Evolutionary conservation across 1,139 yeast genomes (phyloP), one percentile per base, ranked within the genome.

Genomic region (Casaregolazyma suthepensis): DNA sequence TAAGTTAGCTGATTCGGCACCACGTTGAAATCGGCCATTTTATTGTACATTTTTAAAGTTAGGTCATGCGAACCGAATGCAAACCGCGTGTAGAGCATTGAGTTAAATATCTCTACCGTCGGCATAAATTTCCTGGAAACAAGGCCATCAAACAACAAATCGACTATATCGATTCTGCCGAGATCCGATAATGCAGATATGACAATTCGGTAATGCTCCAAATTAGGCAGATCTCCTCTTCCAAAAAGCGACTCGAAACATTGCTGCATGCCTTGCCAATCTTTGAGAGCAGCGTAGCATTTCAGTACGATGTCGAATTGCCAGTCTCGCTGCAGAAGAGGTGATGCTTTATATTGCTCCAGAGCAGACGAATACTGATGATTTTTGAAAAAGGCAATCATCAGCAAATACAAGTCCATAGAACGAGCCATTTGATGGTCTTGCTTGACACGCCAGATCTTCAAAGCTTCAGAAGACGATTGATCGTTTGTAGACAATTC

Each of bases 161-260:
- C 78, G 12, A 85, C 78, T 56, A 82, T 77, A 13, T 75, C 75
- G 2, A 70, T 65, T 29, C 83, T 81, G 0, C 89, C 89, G 47
- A 80, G 69, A 7, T 69, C 64, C 0, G 88, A 82, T 56, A 87
- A 71, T 0, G 89, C 82, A 52, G 74, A 71, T 80, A 89, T 81
- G 4, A 85, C 82, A 38, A 82, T 76, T 3, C 80, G 76, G 64
- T 86, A 87, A 63, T 86, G 90, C 5, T 71, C 65, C 13, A 78
- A 69, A 50, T 77, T 76, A 0, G 90, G 87, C 22, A 79, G 67
- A 45, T 78, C 72, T 1, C 83, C 84, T 23, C 75, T 70, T 1
- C 83, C 83, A 57, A 81, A 78, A 66, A 85, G 72, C 1, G 74
- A 75, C 57, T 85, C 87, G 63, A 87, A 84, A 50, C 81, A 78